These are phyloP conservation scores for Chaetomium tenue DNA, from an alignment of 495 filamentous ascomycete species.

Conservation along the genomic window DNA sequence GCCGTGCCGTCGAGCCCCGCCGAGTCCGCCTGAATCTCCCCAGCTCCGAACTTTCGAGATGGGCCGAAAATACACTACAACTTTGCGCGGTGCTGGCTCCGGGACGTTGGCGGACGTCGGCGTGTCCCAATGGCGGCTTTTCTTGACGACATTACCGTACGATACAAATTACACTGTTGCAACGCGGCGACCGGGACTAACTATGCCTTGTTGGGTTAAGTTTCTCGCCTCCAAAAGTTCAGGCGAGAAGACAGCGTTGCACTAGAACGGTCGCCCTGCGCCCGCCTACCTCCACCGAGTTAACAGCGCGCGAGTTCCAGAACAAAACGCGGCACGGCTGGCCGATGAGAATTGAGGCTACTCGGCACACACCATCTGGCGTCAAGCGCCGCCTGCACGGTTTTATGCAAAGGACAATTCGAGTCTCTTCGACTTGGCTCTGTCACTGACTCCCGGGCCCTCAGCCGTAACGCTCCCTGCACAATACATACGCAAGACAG, in stretches of 20 bases:
- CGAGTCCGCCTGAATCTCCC: too few species aligned
- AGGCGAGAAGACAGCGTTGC: constrained; percentile 21
- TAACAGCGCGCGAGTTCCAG: constrained; percentile 18
- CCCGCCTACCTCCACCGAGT: constrained; percentile 7
- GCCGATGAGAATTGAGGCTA: constrained; percentile 14
- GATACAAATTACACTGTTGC: not conserved
- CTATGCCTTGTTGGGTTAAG: constrained; percentile 16
- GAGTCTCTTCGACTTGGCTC: not conserved
- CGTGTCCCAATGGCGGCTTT: not conserved
- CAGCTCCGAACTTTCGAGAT: not conserved
- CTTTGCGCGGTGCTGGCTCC: constrained; percentile 5
- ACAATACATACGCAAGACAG: not conserved
- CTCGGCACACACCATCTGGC: not conserved
- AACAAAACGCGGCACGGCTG: constrained; percentile 20
- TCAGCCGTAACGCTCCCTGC: not conserved
- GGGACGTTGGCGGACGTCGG: not conserved
- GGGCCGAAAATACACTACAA: not conserved
- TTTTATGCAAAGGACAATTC: not conserved
- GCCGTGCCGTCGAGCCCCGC: not conserved
- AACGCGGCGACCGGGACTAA: not conserved
- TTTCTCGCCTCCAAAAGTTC: constrained; percentile 7
- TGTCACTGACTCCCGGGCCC: not conserved
- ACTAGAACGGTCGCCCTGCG: constrained; percentile 17
- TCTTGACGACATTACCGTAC: not conserved
- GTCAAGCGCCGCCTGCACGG: not conserved